These are phyloP conservation scores for Hymenoscyphus linearis DNA, from an alignment of 2,329 filamentous ascomycete species.

Conservation along the genomic window DNA sequence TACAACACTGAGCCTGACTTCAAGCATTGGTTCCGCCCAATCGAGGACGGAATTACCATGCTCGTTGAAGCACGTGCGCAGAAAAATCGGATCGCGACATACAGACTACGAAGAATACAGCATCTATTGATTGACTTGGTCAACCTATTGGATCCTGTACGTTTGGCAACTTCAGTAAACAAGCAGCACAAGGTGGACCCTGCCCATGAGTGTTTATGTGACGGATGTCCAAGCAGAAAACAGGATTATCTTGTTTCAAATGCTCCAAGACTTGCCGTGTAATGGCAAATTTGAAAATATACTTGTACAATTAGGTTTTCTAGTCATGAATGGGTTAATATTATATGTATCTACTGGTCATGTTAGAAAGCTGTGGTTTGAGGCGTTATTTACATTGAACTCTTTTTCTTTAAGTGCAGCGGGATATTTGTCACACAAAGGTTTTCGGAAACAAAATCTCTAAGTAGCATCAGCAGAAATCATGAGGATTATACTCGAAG, in stretches of 20 bases:
- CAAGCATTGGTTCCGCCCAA: constrained; percentile 18
- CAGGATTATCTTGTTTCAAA: background rate
- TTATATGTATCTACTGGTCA: no score
- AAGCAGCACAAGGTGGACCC: constrained; percentile 17
- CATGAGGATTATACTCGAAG: no score
- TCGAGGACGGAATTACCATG: constrained; percentile 13
- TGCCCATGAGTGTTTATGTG: constrained; percentile 18
- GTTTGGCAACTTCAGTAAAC: constrained; percentile 1
- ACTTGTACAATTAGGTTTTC: no score
- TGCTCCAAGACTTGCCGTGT: constrained; percentile 12
- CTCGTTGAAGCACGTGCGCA: constrained; percentile 11
- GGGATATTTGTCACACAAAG: no score
- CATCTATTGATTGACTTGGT: constrained; percentile 22
- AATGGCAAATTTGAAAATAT: background rate
- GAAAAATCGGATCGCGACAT: constrained; percentile 12
- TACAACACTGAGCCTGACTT: constrained; percentile 16
- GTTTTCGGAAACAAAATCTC: no score
- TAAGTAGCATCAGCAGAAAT: no score
- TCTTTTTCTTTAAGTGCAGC: no score
- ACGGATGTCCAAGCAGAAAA: constrained; percentile 16
- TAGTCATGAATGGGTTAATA: no score
- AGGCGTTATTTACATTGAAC: no score
- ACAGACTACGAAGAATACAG: constrained; percentile 19
- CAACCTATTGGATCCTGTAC: constrained; percentile 16
- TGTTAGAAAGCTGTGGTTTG: no score